Percentiles rank a stretch among this genome's conserved stretches.
These are phyloP conservation scores for Funneliformis geosporum DNA, from an alignment of 192 early-diverging fungal genomes.

Conservation along the genomic window DNA sequence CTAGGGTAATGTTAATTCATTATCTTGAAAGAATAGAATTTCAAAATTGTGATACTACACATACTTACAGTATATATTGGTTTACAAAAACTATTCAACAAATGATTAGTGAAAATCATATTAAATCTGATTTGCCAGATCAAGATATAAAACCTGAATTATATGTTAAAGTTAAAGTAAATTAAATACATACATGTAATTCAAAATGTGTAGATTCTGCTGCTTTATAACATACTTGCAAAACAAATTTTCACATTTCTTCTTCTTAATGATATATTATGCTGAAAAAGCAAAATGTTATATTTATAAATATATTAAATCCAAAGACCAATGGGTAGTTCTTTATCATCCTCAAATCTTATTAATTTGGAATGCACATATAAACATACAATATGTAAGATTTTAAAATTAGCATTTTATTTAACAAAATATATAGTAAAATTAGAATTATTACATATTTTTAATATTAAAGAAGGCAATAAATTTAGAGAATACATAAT, in stretches of 20 bases:
- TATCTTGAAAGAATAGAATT: too few species aligned
- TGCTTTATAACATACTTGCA: too few species aligned
- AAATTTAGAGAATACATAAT: background rate
- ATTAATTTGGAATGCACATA: background rate
- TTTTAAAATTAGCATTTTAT: background rate
- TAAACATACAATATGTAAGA: background rate
- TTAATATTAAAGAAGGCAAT: constrained; percentile 5
- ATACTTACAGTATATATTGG: too few species aligned
- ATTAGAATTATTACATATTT: background rate
- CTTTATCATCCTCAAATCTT: background rate
- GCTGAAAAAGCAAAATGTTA: too few species aligned
- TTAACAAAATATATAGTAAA: constrained; percentile 2
- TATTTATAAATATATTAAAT: background rate
- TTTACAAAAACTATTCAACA: too few species aligned
- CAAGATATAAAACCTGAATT: background rate
- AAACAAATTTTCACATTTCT: too few species aligned
- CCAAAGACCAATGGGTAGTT: background rate
- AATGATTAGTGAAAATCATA: too few species aligned
- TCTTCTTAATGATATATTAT: too few species aligned
- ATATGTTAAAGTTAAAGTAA: background rate
- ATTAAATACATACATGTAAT: constrained; percentile 5
- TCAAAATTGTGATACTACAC: too few species aligned
- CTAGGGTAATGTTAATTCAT: too few species aligned
- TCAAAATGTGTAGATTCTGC: background rate
- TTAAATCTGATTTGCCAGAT: too few species aligned